These are phyloP conservation scores for Nannochloris sp. DNA, from an alignment of 139 green algal genomes.

Conservation along the genomic window DNA sequence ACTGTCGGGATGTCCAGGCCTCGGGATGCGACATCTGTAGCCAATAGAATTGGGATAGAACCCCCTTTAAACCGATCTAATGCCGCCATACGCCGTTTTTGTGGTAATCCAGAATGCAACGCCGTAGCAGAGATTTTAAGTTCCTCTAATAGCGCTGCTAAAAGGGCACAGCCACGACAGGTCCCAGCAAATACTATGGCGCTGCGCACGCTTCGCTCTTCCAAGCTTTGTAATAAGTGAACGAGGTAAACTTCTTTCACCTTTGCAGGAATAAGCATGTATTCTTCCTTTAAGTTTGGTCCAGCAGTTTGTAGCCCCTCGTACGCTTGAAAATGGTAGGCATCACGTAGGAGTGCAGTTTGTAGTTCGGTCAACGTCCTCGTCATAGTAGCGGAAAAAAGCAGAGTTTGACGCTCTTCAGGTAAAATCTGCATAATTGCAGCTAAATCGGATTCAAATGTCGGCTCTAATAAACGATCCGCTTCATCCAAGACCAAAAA, in stretches of 20 bases:
- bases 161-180: slow-evolving; percentile 45
- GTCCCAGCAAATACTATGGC: slow-evolving; percentile 87
- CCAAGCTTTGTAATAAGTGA: slow-evolving; percentile 70
- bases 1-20: slow-evolving; percentile 95
- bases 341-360: slow-evolving; percentile 37
- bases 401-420: slow-evolving; percentile 78
- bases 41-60: slow-evolving; percentile 60
- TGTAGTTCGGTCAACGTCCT: slow-evolving; percentile 54
- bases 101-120: slow-evolving; percentile 61
- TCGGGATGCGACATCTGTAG: slow-evolving; percentile 84
- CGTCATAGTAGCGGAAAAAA: slow-evolving; percentile 92
- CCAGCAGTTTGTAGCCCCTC: slow-evolving; percentile 76
- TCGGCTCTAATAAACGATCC: slow-evolving; percentile 82
- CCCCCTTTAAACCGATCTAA: slow-evolving; percentile 68
- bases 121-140: slow-evolving; percentile 54
- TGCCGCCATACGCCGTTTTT: slow-evolving; percentile 67
- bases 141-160: slow-evolving; percentile 65
- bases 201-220: slow-evolving; percentile 52
- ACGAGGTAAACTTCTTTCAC: slow-evolving; percentile 97
- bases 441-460: slow-evolving; percentile 68
- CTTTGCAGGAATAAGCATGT: slow-evolving; percentile 89
- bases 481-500: slow-evolving; percentile 96
- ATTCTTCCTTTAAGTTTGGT: slow-evolving; percentile 71
- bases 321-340: slow-evolving; percentile 77
- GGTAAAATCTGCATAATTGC: slow-evolving; percentile 38